phyloP scores from a whole-genome alignment of 2,329 filamentous ascomycete genomes.

The Exophiala viscosa region DNA sequence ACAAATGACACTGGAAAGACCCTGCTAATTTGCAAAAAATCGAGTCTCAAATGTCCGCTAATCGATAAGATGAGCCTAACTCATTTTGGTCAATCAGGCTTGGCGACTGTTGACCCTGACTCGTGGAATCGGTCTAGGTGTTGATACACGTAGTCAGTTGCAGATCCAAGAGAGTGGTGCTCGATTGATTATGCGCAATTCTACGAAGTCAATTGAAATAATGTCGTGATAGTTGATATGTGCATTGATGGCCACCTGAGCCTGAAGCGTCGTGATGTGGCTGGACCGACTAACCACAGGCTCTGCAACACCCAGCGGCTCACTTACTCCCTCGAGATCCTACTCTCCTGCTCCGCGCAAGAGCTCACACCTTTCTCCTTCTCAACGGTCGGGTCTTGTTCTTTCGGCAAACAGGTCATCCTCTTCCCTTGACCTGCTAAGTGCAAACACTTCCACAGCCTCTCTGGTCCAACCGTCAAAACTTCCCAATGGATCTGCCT shows the following conservation, averaged over 20 bases:
- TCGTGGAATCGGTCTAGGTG: not conserved
- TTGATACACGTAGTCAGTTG: no score
- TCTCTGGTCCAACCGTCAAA: slow-evolving; percentile 67
- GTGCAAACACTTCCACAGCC: slow-evolving; percentile 68
- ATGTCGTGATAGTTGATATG: no score
- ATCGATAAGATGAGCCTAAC: slow-evolving; percentile 3
- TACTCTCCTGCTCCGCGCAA: slow-evolving; percentile 69
- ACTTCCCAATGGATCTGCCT: slow-evolving; percentile 63
- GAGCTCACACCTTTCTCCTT: slow-evolving; percentile 63
- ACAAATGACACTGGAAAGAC: not conserved
- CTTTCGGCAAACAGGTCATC: slow-evolving; percentile 67
- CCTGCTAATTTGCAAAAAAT: not conserved
- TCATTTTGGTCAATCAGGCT: not conserved
- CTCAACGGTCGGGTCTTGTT: slow-evolving; percentile 63
- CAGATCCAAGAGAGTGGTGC: no score
- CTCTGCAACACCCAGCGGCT: slow-evolving; percentile 62
- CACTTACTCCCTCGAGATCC: slow-evolving; percentile 62
- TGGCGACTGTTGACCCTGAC: not conserved
- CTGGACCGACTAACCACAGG: slow-evolving; percentile 73
- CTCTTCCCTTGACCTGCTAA: slow-evolving; percentile 64
- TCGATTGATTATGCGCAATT: no score
- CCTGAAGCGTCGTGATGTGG: slow-evolving; percentile 61
- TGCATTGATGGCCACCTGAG: no score
- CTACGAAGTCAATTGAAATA: no score
- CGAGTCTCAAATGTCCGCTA: not conserved